Conservation (phyloP, 2,329 filamentous ascomycete genomes). For the Falciphora oryzae region DNA sequence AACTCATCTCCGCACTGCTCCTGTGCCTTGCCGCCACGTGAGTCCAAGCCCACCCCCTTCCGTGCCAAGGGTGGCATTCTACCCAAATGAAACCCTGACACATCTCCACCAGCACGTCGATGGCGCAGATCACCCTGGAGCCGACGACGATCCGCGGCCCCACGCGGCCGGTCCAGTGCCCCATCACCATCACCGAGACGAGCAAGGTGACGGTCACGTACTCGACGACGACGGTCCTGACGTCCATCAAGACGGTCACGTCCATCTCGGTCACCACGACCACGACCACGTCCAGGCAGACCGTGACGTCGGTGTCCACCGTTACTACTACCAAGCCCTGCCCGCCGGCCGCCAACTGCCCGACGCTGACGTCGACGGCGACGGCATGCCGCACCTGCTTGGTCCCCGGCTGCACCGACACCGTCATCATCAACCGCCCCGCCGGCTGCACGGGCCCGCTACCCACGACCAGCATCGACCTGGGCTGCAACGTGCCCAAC, state of each 20-base stretch:
- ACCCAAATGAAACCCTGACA: background rate
- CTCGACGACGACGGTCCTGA: slow-evolving; percentile 7
- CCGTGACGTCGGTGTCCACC: slow-evolving; percentile 4
- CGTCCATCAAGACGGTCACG: slow-evolving; percentile 8
- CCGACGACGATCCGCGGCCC: slow-evolving; percentile 9
- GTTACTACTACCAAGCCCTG: slow-evolving; percentile 10
- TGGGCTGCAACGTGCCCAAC: slow-evolving; percentile 19
- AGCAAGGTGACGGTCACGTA: background rate
- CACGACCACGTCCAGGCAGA: slow-evolving; percentile 6
- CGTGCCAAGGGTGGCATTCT: background rate
- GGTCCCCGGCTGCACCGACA: slow-evolving; percentile 12
- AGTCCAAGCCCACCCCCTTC: background rate
- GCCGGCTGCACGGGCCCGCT: slow-evolving; percentile 14
- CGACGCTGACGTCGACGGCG: slow-evolving; percentile 14
- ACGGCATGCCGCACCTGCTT: slow-evolving; percentile 15
- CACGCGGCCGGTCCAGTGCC: background rate
- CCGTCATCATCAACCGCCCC: slow-evolving; percentile 11
- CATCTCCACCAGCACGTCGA: background rate
- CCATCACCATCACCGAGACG: slow-evolving; percentile 5
- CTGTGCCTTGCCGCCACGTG: background rate
- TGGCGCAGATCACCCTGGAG: slow-evolving; percentile 9
- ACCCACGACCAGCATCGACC: slow-evolving; percentile 19
- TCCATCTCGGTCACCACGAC: slow-evolving; percentile 5
- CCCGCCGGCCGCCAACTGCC: slow-evolving; percentile 10
- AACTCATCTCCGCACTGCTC: background rate